These are phyloP conservation scores for Clarireedia paspali DNA, from an alignment of 2,329 filamentous ascomycete genomes.

Conservation along the genomic window DNA sequence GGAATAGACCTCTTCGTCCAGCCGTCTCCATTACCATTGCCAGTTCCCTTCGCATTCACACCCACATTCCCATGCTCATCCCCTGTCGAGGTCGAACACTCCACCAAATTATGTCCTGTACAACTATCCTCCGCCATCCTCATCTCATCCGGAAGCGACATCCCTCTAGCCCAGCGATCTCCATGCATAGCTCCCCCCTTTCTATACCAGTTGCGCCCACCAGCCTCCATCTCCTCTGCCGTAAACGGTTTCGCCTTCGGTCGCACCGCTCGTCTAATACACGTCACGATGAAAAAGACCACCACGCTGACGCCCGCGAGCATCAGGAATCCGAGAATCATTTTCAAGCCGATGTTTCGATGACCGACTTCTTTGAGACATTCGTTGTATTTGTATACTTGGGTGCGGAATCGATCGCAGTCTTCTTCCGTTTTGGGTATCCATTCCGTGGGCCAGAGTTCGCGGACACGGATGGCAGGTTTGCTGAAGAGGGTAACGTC, in stretches of 20 bases:
- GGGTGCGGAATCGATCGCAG: background rate
- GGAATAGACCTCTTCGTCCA: background rate
- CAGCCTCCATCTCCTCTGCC: background rate
- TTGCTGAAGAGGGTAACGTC: background rate
- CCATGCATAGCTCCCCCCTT: background rate
- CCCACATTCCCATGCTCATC: background rate
- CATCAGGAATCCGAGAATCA: slow-evolving; percentile 1
- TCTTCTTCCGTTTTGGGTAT: background rate
- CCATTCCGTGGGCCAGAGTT: slow-evolving; percentile 4
- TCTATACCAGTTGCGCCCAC: background rate
- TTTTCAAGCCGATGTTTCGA: slow-evolving; percentile 1
- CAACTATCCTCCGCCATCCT: background rate
- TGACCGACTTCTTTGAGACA: background rate
- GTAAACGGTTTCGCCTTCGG: background rate
- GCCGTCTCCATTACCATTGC: background rate
- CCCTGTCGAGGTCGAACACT: background rate
- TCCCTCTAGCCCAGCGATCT: background rate
- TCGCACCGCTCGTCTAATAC: background rate
- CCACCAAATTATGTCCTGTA: background rate
- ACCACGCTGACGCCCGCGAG: background rate
- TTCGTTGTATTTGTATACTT: background rate
- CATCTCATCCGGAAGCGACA: background rate
- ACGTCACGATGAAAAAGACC: slow-evolving; percentile 3
- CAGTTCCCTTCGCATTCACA: background rate
- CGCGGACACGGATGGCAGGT: background rate